Base-by-base conservation (phyloP, 345 rosid species). In the Linum usitatissimum region DNA sequence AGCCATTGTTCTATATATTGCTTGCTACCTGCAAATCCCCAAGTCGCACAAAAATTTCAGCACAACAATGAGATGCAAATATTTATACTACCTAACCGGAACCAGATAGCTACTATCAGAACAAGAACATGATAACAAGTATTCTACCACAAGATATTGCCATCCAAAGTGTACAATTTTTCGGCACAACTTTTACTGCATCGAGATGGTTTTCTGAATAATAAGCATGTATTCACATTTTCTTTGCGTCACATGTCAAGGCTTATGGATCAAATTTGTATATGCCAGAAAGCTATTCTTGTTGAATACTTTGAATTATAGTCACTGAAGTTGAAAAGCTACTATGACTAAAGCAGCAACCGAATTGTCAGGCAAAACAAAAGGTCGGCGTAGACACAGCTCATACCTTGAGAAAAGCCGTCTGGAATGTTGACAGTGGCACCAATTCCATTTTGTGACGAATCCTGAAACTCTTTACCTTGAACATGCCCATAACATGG, bases 1-100 rank as follows among this genome's bases (percentile, higher is more conserved):
- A 83, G 85, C 85, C 85, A 86, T 60, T 79, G 79, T 60, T 86
- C 87, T 79, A 82, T 76, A 48, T 69, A 80, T 64, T 76, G 76
- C 72, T 75, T 74, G 79, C 85, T 71, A 63, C 79, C 93, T 86
- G 82, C 70, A 65, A 9, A 71, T 60, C 30, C 48, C 49, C 72
- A 59, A 59, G 66, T 31, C 8, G 42, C 12, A 31, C 45, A 18
- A 42, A 9, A 7, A 53, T 1, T 13, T 14, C 19, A 54, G 2
- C 48, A 5, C 17, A 21, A 7, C 9, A 21, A 14, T 7, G 10
- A 23, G 28, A 23, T 23, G 28, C 28, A 23, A 23, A 23, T 23
- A 23, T 23, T 23, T n/a, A n/a, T n/a, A n/a, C n/a, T n/a, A n/a
- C n/a, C n/a, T n/a, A n/a, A n/a, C n/a, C n/a, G n/a, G n/a, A n/a